Percentiles rank a stretch among this genome's conserved stretches.
These are phyloP conservation scores for Leccinum ochraceum DNA, from an alignment of 768 basidiomycete genomes.

Conservation along the genomic window DNA sequence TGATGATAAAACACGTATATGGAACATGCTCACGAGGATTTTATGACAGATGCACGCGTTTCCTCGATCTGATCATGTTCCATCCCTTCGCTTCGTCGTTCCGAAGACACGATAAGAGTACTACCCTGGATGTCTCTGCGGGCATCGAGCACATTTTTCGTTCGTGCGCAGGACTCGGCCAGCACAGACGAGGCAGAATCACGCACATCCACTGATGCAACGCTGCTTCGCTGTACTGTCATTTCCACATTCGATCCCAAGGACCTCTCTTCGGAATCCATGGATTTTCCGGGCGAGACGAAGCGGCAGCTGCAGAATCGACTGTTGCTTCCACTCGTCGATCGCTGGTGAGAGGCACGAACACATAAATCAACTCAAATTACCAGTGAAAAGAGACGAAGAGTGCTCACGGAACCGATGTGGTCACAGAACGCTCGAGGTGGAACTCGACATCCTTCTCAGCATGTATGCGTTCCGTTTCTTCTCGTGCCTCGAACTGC, in stretches of 20 bases:
- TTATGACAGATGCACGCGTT: neutral
- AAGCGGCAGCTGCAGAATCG: neutral
- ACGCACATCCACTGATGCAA: neutral
- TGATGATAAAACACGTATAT: neutral
- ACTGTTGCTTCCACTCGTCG: too few relatives aligned
- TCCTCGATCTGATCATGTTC: neutral
- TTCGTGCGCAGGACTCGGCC: neutral
- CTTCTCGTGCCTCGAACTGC: neutral
- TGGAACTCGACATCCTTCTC: neutral
- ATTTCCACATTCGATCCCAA: neutral
- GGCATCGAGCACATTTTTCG: neutral
- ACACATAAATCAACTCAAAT: neutral
- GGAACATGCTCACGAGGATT: conserved; percentile 2
- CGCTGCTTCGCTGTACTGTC: neutral
- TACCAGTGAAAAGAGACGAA: neutral
- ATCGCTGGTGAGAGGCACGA: neutral
- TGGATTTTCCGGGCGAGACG: neutral
- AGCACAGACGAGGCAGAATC: neutral
- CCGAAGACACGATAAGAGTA: neutral
- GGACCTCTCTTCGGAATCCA: neutral
- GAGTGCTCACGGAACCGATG: neutral
- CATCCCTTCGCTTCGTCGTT: neutral
- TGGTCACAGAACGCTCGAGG: neutral
- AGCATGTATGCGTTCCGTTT: neutral
- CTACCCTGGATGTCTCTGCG: neutral